Conservation (phyloP, 306 rosid species). For the Fragaria vesca region DNA sequence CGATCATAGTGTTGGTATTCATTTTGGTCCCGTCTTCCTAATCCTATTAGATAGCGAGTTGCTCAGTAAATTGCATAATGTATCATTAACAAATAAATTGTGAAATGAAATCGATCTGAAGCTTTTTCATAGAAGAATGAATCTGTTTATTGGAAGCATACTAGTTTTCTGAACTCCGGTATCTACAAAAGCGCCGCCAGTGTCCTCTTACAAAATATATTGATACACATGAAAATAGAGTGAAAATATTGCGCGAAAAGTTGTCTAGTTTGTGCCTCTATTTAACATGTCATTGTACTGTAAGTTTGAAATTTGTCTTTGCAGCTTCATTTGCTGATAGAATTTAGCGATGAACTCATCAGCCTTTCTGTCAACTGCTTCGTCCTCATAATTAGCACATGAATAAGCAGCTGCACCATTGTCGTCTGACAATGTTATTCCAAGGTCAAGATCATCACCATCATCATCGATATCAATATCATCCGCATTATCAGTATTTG, state of each 20-base stretch:
- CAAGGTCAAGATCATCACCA: conserved; percentile 18
- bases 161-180: not conserved
- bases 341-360: conserved; percentile 85
- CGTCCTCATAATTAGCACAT: conserved; percentile 8
- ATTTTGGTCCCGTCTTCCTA: not conserved
- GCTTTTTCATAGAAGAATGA: not conserved
- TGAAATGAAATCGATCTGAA: not conserved
- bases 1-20: not conserved
- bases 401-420: not conserved
- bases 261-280: conserved; percentile 15
- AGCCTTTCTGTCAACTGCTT: conserved; percentile 53
- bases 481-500: not conserved
- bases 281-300: conserved; percentile 28
- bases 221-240: not conserved
- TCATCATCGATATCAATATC: not conserved
- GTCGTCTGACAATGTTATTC: not conserved
- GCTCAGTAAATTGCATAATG: not conserved
- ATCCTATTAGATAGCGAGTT: not conserved
- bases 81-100: not conserved
- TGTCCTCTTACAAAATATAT: not conserved
- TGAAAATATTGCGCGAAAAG: not conserved
- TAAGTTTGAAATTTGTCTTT: conserved; percentile 46
- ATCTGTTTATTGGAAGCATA: not conserved
- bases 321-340: conserved; percentile 59
- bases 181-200: conserved; percentile 40